Conservation (phyloP, 495 filamentous ascomycete genomes). For the Aspergillus kassunensis region DNA sequence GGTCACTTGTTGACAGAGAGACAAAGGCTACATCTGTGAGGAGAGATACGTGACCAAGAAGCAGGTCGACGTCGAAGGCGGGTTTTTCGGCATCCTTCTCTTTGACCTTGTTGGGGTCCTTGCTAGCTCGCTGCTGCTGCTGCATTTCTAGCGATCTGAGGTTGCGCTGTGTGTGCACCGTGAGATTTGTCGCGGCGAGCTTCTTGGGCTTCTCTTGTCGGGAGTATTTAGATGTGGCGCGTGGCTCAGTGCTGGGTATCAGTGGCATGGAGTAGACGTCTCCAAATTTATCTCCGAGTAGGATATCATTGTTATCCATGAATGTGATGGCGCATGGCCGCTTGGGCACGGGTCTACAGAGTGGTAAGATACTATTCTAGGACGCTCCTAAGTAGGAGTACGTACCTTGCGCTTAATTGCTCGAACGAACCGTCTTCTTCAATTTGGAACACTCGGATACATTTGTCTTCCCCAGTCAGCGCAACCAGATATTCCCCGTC, state of each 20-base stretch:
- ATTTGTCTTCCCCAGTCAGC: slow-evolving; percentile 86
- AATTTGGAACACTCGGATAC: slow-evolving; percentile 73
- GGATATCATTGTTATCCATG: slow-evolving; percentile 62
- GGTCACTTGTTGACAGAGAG: slow-evolving; percentile 20
- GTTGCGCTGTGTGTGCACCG: slow-evolving; percentile 82
- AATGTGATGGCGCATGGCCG: slow-evolving; percentile 72
- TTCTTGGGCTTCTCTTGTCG: slow-evolving; percentile 32
- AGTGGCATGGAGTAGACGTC: slow-evolving; percentile 91
- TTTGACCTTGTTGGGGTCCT: slow-evolving; percentile 35
- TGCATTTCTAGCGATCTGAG: slow-evolving; percentile 71
- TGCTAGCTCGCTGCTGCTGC: slow-evolving; percentile 44
- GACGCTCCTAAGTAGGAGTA: not conserved
- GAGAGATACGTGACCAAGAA: slow-evolving; percentile 93
- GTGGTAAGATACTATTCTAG: slow-evolving; percentile 10
- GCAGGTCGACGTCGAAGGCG: slow-evolving; percentile 64
- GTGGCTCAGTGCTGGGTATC: slow-evolving; percentile 42
- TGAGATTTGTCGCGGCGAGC: slow-evolving; percentile 63
- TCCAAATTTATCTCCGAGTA: slow-evolving; percentile 90
- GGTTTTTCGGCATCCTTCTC: slow-evolving; percentile 39
- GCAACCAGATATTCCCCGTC: slow-evolving; percentile 66
- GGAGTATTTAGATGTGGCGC: slow-evolving; percentile 15
- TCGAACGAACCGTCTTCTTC: slow-evolving; percentile 55
- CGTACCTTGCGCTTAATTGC: slow-evolving; percentile 70
- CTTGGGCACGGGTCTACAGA: slow-evolving; percentile 76
- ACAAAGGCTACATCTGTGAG: slow-evolving; percentile 68